A percentile compares a stretch with the other conserved stretches of the same genome.
phyloP scores from a whole-genome alignment of 2,329 filamentous ascomycete genomes.

The Fusarium kyushuense region DNA sequence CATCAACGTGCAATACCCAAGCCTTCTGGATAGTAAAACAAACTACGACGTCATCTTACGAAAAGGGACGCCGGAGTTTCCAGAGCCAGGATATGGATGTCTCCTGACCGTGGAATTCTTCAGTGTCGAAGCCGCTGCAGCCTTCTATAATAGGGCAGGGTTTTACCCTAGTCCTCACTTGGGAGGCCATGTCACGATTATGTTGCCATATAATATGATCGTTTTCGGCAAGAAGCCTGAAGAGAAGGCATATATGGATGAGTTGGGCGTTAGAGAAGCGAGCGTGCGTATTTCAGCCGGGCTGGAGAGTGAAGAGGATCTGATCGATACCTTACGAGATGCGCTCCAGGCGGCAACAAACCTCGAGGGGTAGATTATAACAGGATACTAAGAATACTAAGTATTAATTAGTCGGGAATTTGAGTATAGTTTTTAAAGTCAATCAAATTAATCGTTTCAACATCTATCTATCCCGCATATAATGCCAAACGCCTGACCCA shows the following conservation, averaged over 20 bases:
- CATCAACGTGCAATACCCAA: constrained; percentile 60
- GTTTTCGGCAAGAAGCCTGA: constrained; percentile 56
- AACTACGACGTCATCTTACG: constrained; percentile 55
- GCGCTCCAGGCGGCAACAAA: constrained; percentile 49
- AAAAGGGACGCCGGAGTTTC: constrained; percentile 57
- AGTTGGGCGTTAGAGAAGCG: constrained; percentile 55
- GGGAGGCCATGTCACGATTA: constrained; percentile 64
- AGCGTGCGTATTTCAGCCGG: constrained; percentile 62
- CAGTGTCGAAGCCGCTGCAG: constrained; percentile 53
- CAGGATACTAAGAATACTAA: neutral
- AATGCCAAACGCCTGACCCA: constrained; percentile 45
- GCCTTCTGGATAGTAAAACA: constrained; percentile 50
- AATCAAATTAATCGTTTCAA: constrained; percentile 24
- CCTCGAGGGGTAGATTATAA: constrained; percentile 19
- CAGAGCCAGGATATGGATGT: constrained; percentile 65
- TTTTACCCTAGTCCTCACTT: constrained; percentile 66
- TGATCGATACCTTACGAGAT: constrained; percentile 55
- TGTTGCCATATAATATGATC: constrained; percentile 61
- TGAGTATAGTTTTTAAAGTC: constrained; percentile 12
- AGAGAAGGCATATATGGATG: constrained; percentile 53
- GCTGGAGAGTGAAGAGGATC: constrained; percentile 57
- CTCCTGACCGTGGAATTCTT: constrained; percentile 65
- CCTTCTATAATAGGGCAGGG: constrained; percentile 63
- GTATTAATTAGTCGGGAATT: neutral
- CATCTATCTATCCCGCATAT: constrained; percentile 36